phyloP scores from a whole-genome alignment of 1,139 yeast species.

The Sugiyamaella xylanicola region DNA sequence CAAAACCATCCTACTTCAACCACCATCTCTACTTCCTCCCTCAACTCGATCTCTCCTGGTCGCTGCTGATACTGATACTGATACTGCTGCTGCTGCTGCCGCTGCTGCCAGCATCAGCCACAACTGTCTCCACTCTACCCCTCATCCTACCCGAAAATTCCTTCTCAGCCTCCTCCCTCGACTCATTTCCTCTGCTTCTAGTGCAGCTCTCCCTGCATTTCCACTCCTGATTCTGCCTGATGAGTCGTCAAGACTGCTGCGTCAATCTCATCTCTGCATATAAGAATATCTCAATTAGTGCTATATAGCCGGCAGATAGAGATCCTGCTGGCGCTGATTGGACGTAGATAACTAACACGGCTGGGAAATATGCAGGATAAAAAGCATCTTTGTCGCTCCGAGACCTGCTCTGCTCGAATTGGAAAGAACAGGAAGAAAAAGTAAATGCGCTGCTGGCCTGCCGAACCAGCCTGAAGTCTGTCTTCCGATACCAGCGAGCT shows the following conservation, averaged over 20 bases:
- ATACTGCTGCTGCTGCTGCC: no score
- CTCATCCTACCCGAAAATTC: no score
- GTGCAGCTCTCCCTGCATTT: not conserved
- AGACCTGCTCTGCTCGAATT: not conserved
- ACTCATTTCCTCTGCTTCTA: no score
- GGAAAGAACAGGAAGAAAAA: not conserved
- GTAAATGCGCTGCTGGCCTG: not conserved
- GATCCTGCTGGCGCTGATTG: not conserved
- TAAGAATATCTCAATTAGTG: not conserved
- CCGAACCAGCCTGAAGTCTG: no score
- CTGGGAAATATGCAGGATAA: constrained; percentile 1
- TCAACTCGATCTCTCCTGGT: no score
- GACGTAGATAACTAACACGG: not conserved
- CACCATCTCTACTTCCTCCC: no score
- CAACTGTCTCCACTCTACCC: no score
- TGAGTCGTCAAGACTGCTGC: not conserved
- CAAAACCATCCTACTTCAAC: no score
- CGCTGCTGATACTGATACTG: no score
- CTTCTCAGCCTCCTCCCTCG: no score
- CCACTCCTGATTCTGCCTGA: not conserved
- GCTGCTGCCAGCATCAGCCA: no score
- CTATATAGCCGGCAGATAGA: not conserved
- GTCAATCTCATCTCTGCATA: not conserved
- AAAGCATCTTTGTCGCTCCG: not conserved
- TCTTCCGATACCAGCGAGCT: no score